Evolutionary conservation across 495 filamentous ascomycete species (phyloP).

Genomic region (Annulohypoxylon maeteangense): DNA sequence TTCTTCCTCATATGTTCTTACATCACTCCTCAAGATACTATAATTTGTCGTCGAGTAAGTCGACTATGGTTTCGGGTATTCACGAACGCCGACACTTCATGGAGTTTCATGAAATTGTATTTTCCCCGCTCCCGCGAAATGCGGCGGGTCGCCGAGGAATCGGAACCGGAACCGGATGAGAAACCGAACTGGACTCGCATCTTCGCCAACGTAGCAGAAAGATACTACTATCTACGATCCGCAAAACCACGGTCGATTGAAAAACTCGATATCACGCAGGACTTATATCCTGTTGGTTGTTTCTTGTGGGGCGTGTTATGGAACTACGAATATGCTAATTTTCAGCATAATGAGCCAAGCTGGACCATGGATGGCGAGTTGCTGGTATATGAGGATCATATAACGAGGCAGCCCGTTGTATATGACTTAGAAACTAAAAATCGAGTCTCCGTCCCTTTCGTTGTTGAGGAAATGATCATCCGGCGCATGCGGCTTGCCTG

Average conservation of each 20-base stretch:
- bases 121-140: conserved; percentile 68
- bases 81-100: conserved; percentile 56
- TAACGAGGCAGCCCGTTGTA: conserved; percentile 55
- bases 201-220: conserved; percentile 65
- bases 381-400: conserved; percentile 64
- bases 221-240: conserved; percentile 65
- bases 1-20: conserved; percentile 63
- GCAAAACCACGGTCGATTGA: conserved; percentile 62
- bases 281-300: conserved; percentile 62
- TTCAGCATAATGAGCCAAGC: conserved; percentile 64
- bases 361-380: conserved; percentile 69
- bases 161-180: neutral
- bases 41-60: conserved; percentile 67
- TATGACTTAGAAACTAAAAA: conserved; percentile 63
- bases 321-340: conserved; percentile 52
- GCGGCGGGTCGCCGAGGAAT: conserved; percentile 45
- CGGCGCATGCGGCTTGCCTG: conserved; percentile 68
- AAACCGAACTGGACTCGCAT: conserved; percentile 52
- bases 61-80: conserved; percentile 66
- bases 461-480: conserved; percentile 63
- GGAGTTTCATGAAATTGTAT: conserved; percentile 60
- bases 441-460: conserved; percentile 64
- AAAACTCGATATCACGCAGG: conserved; percentile 52
- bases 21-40: conserved; percentile 62
- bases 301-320: conserved; percentile 63